Conservation (phyloP, 192 early-diverging fungal genomes). For the Pilobolus umbonatus region DNA sequence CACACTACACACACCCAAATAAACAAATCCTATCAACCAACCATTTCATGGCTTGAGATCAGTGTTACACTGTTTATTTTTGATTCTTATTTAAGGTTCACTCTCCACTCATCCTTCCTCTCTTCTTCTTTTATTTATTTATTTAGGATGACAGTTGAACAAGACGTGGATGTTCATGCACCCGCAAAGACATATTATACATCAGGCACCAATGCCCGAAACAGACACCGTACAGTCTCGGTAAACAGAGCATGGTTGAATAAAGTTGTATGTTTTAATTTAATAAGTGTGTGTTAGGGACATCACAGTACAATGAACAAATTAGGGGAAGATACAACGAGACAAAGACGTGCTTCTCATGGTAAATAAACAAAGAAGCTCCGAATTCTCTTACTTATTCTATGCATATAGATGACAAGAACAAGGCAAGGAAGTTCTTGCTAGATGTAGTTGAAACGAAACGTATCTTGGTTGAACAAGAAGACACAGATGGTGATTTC, state of each 20-base stretch:
- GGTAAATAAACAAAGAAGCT: constrained; percentile 3
- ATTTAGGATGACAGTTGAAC: too few species aligned
- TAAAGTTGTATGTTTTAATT: too few species aligned
- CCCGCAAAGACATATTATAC: constrained; percentile 31
- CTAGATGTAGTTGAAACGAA: constrained; percentile 84
- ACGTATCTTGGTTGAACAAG: constrained; percentile 76
- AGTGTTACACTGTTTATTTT: too few species aligned
- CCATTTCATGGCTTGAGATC: too few species aligned
- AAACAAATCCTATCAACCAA: too few species aligned
- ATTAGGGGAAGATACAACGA: neutral
- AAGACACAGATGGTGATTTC: constrained; percentile 92
- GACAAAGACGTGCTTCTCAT: constrained; percentile 24
- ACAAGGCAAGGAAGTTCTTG: constrained; percentile 67
- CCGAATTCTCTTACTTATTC: neutral
- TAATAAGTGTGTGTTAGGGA: too few species aligned
- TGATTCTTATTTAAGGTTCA: too few species aligned
- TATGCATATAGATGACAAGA: constrained; percentile 30
- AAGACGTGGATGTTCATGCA: constrained; percentile 24
- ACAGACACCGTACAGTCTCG: neutral
- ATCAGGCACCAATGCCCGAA: constrained; percentile 18
- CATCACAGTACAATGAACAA: neutral
- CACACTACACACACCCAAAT: too few species aligned
- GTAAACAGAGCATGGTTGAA: too few species aligned
- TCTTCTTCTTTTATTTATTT: too few species aligned
- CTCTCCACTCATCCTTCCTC: too few species aligned